Evolutionary conservation across 2,329 filamentous ascomycete species (phyloP).

Genomic region (Ceratocystis lukuohia): DNA sequence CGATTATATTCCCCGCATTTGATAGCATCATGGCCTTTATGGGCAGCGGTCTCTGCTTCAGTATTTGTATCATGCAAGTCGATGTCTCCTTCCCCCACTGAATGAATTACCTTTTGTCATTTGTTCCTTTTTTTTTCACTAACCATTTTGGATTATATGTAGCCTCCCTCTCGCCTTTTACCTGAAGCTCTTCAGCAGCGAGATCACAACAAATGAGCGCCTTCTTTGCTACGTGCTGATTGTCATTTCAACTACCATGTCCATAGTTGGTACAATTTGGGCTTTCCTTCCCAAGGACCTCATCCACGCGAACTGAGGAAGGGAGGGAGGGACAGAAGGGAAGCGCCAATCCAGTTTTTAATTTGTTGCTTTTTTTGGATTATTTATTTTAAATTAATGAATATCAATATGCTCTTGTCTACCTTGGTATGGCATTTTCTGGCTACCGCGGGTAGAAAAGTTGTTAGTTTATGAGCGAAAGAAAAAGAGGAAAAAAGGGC

Average conservation of each 20-base stretch:
- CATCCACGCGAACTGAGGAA: constrained; percentile 41
- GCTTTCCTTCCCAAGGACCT: constrained; percentile 72
- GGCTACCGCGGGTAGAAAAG: too few species aligned
- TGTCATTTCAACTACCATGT: constrained; percentile 53
- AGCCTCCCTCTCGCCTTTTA: constrained; percentile 74
- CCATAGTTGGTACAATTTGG: constrained; percentile 68
- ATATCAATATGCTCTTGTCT: too few species aligned
- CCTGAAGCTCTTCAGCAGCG: constrained; percentile 69
- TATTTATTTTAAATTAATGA: too few species aligned
- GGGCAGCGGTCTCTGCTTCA: constrained; percentile 80
- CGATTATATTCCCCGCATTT: constrained; percentile 58
- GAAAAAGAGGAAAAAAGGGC: background rate
- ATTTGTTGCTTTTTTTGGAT: background rate
- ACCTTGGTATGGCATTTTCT: too few species aligned
- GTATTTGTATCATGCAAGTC: constrained; percentile 69
- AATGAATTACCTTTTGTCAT: background rate
- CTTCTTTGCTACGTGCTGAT: constrained; percentile 56
- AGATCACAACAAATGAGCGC: constrained; percentile 52
- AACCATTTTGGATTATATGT: background rate
- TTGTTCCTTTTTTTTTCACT: background rate
- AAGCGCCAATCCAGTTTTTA: background rate
- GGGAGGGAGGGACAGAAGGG: background rate
- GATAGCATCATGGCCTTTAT: constrained; percentile 86
- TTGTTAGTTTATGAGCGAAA: background rate
- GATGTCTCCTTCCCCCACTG: background rate